Base-by-base conservation (phyloP, 2,329 filamentous ascomycete species). In the Xylaria multiplex region DNA sequence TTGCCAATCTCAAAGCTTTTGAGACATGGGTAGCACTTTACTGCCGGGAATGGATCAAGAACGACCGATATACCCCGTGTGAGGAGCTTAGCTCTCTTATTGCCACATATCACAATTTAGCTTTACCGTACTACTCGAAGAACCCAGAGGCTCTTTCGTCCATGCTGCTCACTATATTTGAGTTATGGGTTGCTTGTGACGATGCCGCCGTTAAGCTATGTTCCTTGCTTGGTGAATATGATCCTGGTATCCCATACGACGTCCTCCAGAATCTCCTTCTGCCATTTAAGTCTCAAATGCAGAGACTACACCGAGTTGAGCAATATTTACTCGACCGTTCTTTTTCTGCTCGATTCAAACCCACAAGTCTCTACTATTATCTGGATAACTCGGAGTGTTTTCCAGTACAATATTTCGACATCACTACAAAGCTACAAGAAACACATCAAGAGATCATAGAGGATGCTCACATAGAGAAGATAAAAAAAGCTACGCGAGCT, bases 1-100 rank as follows among this genome's bases (percentile, higher is more conserved):
- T 61, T 6, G 52, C 57, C 0, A 57, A 70, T 6, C 70, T 86
- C 3, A 27, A 3, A 6, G 77, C 76, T 4, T 76, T 88, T 14
- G 86, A 89, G 70, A 43, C 58, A 0, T 88, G 86, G 86, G 81
- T 81, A 1, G 52, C 68, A 37, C 27, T 27, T 27, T 5, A 27
- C 27, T 27, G 27, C 5, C 27, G 27, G 5, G 3, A 27, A 27
- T 27, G 27, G 27, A 14, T 13, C 4, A 52, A 16, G 9, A n/a
- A 48, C 19, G 45, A 53, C 22, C 19, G n/a, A 8, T 5, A 11
- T 7, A 56, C 8, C 13, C 3, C 54, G 11, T 64, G 60, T 16
- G 6, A 6, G 13, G 24, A 67, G 7, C 55, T 67, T 5, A 11
- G 52, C 13, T 46, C 54, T 27, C 55, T 67, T 1, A 64, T 67